Base-by-base conservation (phyloP, 768 basidiomycete genomes). In the Amylocystis lapponica region DNA sequence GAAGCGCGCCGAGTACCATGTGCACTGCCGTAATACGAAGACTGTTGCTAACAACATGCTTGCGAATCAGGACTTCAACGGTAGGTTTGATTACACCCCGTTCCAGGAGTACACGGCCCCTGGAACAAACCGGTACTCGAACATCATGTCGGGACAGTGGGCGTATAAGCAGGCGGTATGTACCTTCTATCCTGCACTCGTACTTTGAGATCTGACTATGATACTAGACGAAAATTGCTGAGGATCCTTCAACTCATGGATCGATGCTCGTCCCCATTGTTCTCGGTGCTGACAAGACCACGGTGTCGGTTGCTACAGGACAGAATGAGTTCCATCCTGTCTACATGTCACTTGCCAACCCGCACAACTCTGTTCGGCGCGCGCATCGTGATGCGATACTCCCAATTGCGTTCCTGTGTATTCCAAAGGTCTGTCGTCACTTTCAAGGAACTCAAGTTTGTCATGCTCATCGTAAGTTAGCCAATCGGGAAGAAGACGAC, bases 141-240 rank as follows among this genome's bases (percentile, higher is more conserved):
- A 59, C 33, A 50, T 58, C 31, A 52, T 64, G 45, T 53, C 52
- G 1, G 56, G 59, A 8, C 47, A 60, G 16, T 62, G 58, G 62
- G 55, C 48, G 7, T 61, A 57, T 59, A 25, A 50, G n/a, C 56
- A 60, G 37, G 61, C 53, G 2, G 68, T n/a, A n/a, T n/a, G n/a
- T n/a, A n/a, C n/a, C n/a, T n/a, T 70, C 6, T 54, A 23, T 22
- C 6, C 6, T 38, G 27, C 5, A 23, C 19, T 33, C 6, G 7
- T n/a, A 14, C 33, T 16, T 29, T 9, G 3, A 22, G 20, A 7
- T 55, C 3, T 40, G 23, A 16, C 17, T 2, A 9, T 25, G 2
- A 14, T 8, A 8, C 27, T 37, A 47, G 50, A 31, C 32, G 13
- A 14, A 21, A 7, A 41, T 44, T 23, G 33, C 36, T 19, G 3